Conservation (phyloP, 441 rosid genomes). For the Macaranga tanarius region DNA sequence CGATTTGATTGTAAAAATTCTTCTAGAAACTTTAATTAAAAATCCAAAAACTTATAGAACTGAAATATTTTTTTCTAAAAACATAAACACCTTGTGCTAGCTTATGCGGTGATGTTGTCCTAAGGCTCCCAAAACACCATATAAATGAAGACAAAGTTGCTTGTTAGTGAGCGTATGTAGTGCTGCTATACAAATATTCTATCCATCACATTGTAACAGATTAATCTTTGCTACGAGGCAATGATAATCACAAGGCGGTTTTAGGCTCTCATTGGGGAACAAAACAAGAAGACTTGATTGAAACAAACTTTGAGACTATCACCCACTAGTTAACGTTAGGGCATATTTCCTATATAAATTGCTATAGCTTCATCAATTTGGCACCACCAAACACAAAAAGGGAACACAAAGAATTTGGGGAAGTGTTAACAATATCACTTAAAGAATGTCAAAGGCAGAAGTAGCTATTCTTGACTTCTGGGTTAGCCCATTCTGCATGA, state of each 20-base stretch:
- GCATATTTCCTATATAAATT: constrained; percentile 1
- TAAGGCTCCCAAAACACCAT: neutral
- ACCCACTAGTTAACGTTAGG: neutral
- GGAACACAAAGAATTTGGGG: neutral
- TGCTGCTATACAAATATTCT: neutral
- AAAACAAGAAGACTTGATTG: neutral
- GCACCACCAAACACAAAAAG: neutral
- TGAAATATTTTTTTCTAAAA: too few relatives aligned
- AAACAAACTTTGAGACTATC: neutral
- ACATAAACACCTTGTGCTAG: neutral
- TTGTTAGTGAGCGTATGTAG: neutral
- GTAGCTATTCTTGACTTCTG: constrained; percentile 39
- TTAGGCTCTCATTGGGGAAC: neutral
- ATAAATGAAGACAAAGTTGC: neutral
- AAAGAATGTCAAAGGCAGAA: constrained; percentile 28
- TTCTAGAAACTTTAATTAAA: too few relatives aligned
- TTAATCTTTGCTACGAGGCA: neutral
- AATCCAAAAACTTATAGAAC: too few relatives aligned
- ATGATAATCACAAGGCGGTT: constrained; percentile 11
- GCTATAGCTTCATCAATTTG: neutral
- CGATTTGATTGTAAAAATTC: too few relatives aligned
- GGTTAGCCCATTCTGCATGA: constrained; percentile 50
- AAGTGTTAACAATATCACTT: neutral
- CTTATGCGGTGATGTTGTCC: neutral
- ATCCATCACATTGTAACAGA: neutral